Percentiles rank a stretch among this genome's conserved stretches.
These are phyloP conservation scores for Phialocephala subalpina DNA, from an alignment of 2,329 filamentous ascomycete genomes.

Conservation along the genomic window DNA sequence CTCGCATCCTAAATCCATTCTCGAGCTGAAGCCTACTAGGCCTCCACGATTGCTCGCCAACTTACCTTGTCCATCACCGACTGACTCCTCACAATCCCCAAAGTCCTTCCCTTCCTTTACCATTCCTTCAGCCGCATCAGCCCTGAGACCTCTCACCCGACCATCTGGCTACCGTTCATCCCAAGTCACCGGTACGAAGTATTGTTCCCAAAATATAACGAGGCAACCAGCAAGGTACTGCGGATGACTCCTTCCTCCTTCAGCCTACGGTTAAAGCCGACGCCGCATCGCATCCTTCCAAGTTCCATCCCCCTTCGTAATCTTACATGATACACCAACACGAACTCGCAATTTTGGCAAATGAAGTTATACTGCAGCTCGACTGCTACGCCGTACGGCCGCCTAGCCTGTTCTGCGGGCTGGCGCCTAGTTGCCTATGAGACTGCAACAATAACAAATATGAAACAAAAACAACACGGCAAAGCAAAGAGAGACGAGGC, in stretches of 20 bases:
- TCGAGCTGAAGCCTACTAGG: not conserved
- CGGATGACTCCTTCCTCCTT: not conserved
- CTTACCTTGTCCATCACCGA: not conserved
- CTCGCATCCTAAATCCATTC: not conserved
- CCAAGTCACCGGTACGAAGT: too few relatives aligned
- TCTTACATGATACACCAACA: too few relatives aligned
- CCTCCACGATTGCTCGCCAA: not conserved
- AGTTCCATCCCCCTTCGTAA: too few relatives aligned
- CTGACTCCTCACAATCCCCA: not conserved
- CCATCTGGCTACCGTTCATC: not conserved
- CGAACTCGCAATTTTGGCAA: too few relatives aligned
- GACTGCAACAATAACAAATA: too few relatives aligned
- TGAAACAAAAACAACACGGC: too few relatives aligned
- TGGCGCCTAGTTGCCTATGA: too few relatives aligned
- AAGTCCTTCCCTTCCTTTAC: not conserved
- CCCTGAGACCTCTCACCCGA: not conserved
- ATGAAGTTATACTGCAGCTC: too few relatives aligned
- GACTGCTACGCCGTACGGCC: too few relatives aligned
- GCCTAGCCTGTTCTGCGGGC: too few relatives aligned
- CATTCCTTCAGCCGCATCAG: constrained; percentile 1
- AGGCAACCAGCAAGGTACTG: constrained; percentile 10
- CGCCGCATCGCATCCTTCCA: not conserved
- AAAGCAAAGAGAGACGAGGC: too few relatives aligned
- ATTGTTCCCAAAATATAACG: constrained; percentile 4
- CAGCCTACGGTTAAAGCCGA: not conserved